Base-by-base conservation (phyloP, 805 yeast genomes). In the Wickerhamomyces kurtzmanii region DNA sequence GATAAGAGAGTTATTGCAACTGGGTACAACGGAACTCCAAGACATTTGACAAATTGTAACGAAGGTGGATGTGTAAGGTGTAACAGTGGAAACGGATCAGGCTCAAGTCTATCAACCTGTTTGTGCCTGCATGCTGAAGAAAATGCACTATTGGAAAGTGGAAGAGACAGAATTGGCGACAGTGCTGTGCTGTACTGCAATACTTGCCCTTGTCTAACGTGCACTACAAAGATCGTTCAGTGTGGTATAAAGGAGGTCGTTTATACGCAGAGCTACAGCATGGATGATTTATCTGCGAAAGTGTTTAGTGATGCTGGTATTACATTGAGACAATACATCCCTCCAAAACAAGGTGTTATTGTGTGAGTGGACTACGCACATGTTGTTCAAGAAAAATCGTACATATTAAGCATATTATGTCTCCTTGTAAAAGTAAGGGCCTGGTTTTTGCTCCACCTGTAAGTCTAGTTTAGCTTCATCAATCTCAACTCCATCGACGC, bases 11-110 rank as follows among this genome's bases (percentile, higher is more conserved):
- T 91, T 16, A 68, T 91, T 15, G 91, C 97, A 3, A 91, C 99
- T 0, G 99, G 99, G 0, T 91, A 91, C 54, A 91, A 91, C 45
- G 99, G 99, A 2, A 91, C 99, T 0, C 97, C 99, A 8, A 66
- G 95, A 23, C 83, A 86, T 33, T 56, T 85, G 43, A 60, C 63
- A 15, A 91, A 91, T 44, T 91, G 99, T 55, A 87, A 84, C 45
- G 89, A 85, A 42, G 98, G 98, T 14, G 99, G 99, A 1, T 91
- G 99, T 53, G 55, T 71, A 5, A 61, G 98, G 22, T 91, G 99
- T 51, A 91, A 91, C 45, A 57, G 68, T 15, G 87, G 80, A 6
- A 63, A 63, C 29, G 57, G 58, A 3, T 53, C 67, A 3, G 94
- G 94, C 3, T 63, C 71, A 3, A 73, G 68, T 2, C 57, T 89